Evolutionary conservation across 1,284 basidiomycete species (phyloP).

Genomic region (Apiotrichum gamsii): DNA sequence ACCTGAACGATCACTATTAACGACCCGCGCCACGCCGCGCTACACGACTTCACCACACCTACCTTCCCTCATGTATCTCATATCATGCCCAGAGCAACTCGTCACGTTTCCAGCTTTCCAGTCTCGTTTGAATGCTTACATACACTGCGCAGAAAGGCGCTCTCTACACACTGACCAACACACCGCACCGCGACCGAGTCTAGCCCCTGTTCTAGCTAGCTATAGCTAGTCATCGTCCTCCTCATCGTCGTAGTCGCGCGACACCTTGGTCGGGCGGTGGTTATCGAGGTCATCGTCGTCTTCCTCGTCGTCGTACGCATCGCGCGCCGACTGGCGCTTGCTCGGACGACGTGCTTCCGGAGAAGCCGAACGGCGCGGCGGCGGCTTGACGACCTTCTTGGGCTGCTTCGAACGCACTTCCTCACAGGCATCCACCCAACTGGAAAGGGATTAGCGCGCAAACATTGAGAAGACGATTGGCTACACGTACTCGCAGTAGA

Average conservation of each 20-base stretch:
- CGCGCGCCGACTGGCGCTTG: constrained; percentile 36
- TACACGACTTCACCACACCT: too few relatives aligned
- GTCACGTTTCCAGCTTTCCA: too few relatives aligned
- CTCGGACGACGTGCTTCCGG: constrained; percentile 11
- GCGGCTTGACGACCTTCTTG: constrained; percentile 18
- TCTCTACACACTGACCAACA: background rate
- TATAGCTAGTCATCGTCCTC: constrained; percentile 20
- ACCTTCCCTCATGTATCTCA: too few relatives aligned
- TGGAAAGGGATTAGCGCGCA: too few relatives aligned
- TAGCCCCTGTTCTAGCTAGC: too few relatives aligned
- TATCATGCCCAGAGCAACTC: too few relatives aligned
- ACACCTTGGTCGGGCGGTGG: constrained; percentile 9
- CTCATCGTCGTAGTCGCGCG: constrained; percentile 17
- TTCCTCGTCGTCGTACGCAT: constrained; percentile 52
- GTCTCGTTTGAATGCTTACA: too few relatives aligned
- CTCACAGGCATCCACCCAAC: constrained; percentile 47
- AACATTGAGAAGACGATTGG: too few relatives aligned
- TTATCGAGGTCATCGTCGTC: constrained; percentile 56
- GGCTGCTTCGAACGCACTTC: constrained; percentile 35
- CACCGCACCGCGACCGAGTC: too few relatives aligned
- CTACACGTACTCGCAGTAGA: constrained; percentile 41
- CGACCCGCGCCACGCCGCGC: too few relatives aligned
- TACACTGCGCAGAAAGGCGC: constrained; percentile 6
- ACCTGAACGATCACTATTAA: too few relatives aligned
- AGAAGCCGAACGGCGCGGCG: constrained; percentile 4